Conservation (phyloP, 2,329 filamentous ascomycete genomes). For the Talaromyces sp. region DNA sequence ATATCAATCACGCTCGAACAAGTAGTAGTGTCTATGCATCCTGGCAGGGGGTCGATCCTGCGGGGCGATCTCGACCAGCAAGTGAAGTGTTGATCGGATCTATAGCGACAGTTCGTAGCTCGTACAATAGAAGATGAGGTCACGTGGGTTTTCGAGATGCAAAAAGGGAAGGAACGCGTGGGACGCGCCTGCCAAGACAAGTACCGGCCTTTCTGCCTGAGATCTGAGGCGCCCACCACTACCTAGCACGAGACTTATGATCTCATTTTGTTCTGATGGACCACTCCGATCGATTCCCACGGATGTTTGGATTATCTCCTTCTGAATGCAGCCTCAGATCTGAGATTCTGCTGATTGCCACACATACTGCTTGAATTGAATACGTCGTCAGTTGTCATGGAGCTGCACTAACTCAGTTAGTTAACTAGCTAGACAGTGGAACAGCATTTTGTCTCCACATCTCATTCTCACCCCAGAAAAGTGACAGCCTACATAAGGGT, state of each 20-base stretch:
- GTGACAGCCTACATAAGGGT: background rate
- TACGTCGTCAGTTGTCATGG: background rate
- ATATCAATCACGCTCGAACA: background rate
- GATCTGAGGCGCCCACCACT: background rate
- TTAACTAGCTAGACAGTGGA: background rate
- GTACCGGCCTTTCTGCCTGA: background rate
- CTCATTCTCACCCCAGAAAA: background rate
- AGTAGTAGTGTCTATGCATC: background rate
- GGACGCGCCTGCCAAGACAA: constrained; percentile 11
- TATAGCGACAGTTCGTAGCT: too few species aligned
- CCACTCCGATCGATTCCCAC: background rate
- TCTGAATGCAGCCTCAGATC: background rate
- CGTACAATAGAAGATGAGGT: too few species aligned
- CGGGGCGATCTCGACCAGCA: background rate
- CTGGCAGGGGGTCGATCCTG: too few species aligned
- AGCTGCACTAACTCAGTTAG: background rate
- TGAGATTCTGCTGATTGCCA: background rate
- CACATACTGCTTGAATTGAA: background rate
- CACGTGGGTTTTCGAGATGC: background rate
- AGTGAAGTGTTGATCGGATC: background rate
- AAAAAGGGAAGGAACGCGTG: constrained; percentile 9
- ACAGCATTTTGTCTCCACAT: background rate
- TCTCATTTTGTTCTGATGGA: constrained; percentile 1
- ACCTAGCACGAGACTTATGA: background rate
- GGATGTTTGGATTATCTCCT: background rate